Conservation (phyloP, 2,329 filamentous ascomycete genomes). For the Hypoxylon sp. region DNA sequence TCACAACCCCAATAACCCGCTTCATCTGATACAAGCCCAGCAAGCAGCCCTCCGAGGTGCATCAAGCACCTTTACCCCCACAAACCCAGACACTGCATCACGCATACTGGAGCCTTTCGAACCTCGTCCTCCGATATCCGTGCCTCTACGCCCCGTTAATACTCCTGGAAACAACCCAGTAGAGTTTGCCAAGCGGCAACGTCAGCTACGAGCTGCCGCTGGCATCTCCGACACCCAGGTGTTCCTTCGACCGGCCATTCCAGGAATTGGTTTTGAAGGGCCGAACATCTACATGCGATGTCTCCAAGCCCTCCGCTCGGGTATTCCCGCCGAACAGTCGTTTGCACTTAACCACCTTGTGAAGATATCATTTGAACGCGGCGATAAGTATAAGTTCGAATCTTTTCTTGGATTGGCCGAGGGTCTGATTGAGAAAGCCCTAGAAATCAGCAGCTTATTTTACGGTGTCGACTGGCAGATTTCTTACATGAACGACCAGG, state of each 20-base stretch:
- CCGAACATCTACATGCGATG: slow-evolving; percentile 94
- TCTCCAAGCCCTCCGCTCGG: slow-evolving; percentile 83
- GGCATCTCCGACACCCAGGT: slow-evolving; percentile 51
- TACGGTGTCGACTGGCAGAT: slow-evolving; percentile 86
- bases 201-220: slow-evolving; percentile 54
- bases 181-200: slow-evolving; percentile 72
- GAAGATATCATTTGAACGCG: slow-evolving; percentile 93
- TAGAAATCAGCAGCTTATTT: slow-evolving; percentile 82
- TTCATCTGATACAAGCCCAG: slow-evolving; percentile 50
- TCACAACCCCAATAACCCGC: slow-evolving; percentile 48
- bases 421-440: slow-evolving; percentile 84
- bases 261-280: slow-evolving; percentile 76
- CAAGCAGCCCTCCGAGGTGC: slow-evolving; percentile 51
- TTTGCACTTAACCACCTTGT: slow-evolving; percentile 94
- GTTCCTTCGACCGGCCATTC: slow-evolving; percentile 68
- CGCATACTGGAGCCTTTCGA: slow-evolving; percentile 76
- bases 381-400: slow-evolving; percentile 96
- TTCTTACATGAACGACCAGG: slow-evolving; percentile 69
- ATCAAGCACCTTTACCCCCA: slow-evolving; percentile 62
- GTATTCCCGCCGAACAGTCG: slow-evolving; percentile 83
- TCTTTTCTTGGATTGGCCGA: slow-evolving; percentile 90
- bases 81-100: slow-evolving; percentile 67
- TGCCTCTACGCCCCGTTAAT: slow-evolving; percentile 77
- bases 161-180: slow-evolving; percentile 80
- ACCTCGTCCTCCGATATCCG: slow-evolving; percentile 69